Percentiles rank a stretch among this genome's conserved stretches.
Conservation (phyloP, 257 asterid species). For the Fraxinus americana region DNA sequence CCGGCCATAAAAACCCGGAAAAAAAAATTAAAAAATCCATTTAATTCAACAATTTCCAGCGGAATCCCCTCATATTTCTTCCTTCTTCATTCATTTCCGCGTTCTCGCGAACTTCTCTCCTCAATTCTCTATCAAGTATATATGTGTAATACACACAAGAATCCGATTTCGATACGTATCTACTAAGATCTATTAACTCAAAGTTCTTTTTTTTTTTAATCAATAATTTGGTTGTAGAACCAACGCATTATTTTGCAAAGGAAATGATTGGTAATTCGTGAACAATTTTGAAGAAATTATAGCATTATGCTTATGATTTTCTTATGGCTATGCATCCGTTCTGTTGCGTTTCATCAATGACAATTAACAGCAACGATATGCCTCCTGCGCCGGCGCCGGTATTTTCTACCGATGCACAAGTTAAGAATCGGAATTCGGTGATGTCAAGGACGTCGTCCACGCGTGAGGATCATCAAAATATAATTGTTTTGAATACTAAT, state of each 20-base stretch:
- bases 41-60: background rate
- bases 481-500: background rate
- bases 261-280: background rate
- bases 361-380: constrained; percentile 38
- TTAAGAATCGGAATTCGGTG: constrained; percentile 31
- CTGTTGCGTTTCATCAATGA: constrained; percentile 58
- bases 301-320: constrained; percentile 17
- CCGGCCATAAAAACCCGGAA: background rate
- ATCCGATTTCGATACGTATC: background rate
- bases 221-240: background rate
- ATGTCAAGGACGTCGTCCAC: constrained; percentile 43
- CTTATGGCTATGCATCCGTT: constrained; percentile 49
- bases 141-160: background rate
- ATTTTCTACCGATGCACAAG: constrained; percentile 31
- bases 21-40: background rate
- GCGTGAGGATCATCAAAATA: constrained; percentile 24
- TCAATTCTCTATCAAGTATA: constrained; percentile 22
- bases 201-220: background rate
- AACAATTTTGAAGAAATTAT: background rate
- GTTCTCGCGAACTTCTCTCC: constrained; percentile 40
- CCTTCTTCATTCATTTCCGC: constrained; percentile 22
- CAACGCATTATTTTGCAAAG: background rate
- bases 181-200: background rate
- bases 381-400: constrained; percentile 31
- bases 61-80: background rate